Evolutionary conservation across 768 basidiomycete species (phyloP).

Genomic region (Xanthoconium purpureum): DNA sequence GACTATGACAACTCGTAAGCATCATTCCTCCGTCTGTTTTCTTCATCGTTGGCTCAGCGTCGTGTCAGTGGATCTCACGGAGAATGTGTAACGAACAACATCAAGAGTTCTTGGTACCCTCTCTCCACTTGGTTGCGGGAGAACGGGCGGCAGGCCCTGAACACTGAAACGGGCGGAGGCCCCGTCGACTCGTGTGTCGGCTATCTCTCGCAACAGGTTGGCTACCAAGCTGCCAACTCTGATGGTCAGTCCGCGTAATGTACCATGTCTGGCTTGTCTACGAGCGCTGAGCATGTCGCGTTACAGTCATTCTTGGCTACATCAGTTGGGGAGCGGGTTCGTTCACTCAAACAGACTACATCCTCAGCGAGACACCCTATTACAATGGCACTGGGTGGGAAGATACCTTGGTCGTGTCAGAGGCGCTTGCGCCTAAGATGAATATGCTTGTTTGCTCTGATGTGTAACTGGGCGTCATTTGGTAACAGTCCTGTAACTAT

Average conservation of each 20-base stretch:
- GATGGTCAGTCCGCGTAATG: conserved; percentile 36
- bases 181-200: conserved; percentile 45
- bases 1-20: conserved; percentile 51
- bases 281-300: not conserved
- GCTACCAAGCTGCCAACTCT: conserved; percentile 44
- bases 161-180: conserved; percentile 62
- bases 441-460: too few species aligned
- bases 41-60: not conserved
- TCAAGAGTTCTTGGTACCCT: conserved; percentile 42
- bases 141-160: conserved; percentile 52
- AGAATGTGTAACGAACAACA: conserved; percentile 56
- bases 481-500: too few species aligned
- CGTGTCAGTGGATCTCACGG: conserved; percentile 35
- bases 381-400: conserved; percentile 32
- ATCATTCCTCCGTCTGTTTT: not conserved
- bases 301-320: conserved; percentile 50
- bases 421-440: conserved; percentile 19
- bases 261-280: too few species aligned
- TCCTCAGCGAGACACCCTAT: conserved; percentile 34
- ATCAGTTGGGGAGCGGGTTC: conserved; percentile 60
- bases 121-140: conserved; percentile 48
- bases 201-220: conserved; percentile 45
- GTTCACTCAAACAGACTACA: conserved; percentile 37
- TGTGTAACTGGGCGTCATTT: too few species aligned
- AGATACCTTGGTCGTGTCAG: conserved; percentile 38